These are phyloP conservation scores for Beta lomatogona DNA, from an alignment of 179 eudicot genomes.

Conservation along the genomic window DNA sequence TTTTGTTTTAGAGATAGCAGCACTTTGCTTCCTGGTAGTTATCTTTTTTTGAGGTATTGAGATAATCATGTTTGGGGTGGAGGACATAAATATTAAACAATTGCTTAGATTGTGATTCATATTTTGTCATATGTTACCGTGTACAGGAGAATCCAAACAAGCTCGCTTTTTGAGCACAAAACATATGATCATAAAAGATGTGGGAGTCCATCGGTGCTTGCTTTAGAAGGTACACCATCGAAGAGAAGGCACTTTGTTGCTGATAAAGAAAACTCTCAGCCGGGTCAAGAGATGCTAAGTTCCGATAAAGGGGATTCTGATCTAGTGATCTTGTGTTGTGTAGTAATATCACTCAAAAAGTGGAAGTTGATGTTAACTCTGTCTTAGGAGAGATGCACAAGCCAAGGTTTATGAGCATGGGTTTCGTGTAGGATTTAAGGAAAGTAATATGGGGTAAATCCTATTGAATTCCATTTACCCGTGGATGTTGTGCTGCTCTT, in stretches of 20 bases:
- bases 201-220: slow-evolving; percentile 52
- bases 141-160: slow-evolving; percentile 48
- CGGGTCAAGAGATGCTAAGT: slow-evolving; percentile 32
- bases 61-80: not conserved
- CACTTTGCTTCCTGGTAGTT: not conserved
- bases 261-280: slow-evolving; percentile 30
- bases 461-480: too few species aligned
- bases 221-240: slow-evolving; percentile 46
- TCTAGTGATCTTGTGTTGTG: slow-evolving; percentile 21
- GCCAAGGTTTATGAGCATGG: too few species aligned
- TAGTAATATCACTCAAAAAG: slow-evolving; percentile 29
- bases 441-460: too few species aligned
- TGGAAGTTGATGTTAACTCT: slow-evolving; percentile 32
- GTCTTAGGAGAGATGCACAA: slow-evolving; percentile 39
- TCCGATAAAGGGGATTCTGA: slow-evolving; percentile 29
- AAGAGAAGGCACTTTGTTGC: slow-evolving; percentile 57
- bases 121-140: slow-evolving; percentile 1
- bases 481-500: too few species aligned
- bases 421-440: too few species aligned
- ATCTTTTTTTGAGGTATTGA: not conserved
- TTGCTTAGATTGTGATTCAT: slow-evolving; percentile 5
- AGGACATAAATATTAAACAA: too few species aligned
- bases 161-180: slow-evolving; percentile 38
- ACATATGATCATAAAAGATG: slow-evolving; percentile 53
- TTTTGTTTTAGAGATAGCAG: not conserved